These are phyloP conservation scores for Mikania micrantha DNA, from an alignment of 129 eudicot genomes.

Conservation along the genomic window DNA sequence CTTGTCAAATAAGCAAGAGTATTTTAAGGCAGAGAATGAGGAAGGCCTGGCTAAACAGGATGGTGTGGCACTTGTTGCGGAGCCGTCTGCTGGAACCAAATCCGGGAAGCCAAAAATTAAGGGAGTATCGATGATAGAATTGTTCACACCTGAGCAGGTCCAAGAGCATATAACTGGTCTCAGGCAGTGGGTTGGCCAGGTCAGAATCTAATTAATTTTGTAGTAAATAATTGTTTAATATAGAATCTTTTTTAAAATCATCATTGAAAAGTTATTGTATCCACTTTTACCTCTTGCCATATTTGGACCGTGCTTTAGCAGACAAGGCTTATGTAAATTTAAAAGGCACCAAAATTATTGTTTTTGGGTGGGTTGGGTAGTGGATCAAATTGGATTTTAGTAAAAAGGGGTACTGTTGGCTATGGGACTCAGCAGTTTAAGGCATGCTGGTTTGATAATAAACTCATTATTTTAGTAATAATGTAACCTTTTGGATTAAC, in stretches of 20 bases:
- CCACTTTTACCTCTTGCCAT: conserved; percentile 1
- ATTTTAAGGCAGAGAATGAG: conserved; percentile 48
- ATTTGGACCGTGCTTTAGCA: conserved; percentile 4
- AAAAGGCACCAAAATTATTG: neutral
- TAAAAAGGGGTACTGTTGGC: neutral
- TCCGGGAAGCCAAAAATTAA: conserved; percentile 89
- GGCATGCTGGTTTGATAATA: neutral
- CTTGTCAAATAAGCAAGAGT: conserved; percentile 30
- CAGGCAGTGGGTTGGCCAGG: conserved; percentile 99
- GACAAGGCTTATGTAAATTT: neutral
- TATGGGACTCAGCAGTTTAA: neutral
- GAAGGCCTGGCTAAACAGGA: conserved; percentile 40
- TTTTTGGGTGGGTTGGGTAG: neutral
- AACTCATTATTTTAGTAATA: neutral
- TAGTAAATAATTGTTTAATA: too few relatives aligned
- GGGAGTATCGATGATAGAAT: conserved; percentile 87
- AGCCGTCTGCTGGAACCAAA: conserved; percentile 47
- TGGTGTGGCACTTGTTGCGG: conserved; percentile 36
- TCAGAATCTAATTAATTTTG: too few relatives aligned
- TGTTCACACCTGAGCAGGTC: conserved; percentile 92
- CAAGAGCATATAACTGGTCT: conserved; percentile 87
- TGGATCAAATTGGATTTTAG: neutral
- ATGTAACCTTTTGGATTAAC: neutral
- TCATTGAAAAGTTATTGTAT: neutral
- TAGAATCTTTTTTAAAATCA: neutral